Evolutionary conservation across 139 green algal genomes (phyloP), one percentile per base, ranked within the genome.

Genomic region (Chlamydomonas asymmetrica): DNA sequence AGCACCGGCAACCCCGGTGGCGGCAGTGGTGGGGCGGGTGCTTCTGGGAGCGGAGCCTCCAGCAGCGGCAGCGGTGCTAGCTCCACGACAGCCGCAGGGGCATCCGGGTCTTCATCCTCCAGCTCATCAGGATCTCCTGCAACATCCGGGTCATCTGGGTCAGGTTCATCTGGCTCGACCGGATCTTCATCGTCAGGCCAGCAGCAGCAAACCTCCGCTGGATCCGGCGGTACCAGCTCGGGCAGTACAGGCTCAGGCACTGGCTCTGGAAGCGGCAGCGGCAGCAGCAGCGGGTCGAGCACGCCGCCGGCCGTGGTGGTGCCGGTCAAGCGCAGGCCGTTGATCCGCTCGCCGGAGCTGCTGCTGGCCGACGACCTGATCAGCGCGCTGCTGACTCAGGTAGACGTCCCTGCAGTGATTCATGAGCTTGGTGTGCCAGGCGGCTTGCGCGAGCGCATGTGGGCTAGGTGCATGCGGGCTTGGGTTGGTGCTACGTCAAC

Each of bases 301-400:
- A 9, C 13, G 27, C 18, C 65, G 41, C 31, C 39, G 64, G 52
- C 56, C 41, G 39, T 40, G 60, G 52, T 49, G 54, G n/a, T 40
- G 20, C 41, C 52, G 34, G 37, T 22, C 63, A 29, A 54, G 4
- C 23, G 23, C 63, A 34, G 61, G 66, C 69, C 69, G 2, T 48
- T 71, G 18, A 83, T 79, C 29, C 63, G 56, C 31, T 79, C 76
- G 32, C 65, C 72, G 1, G 72, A 88, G 79, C 78, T 88, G 40
- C 74, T 85, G 71, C 74, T 84, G 39, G 59, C 83, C 5, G 68
- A 78, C 38, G 83, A 88, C 37, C 56, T 84, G 20, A 80, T 82
- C 49, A 71, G 65, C 37, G 79, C 83, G 9, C 60, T 86, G 60
- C 75, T 83, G 6, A 82, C 76, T 4, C 80, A 86, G 75, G 80